Conservation (phyloP, 2,329 filamentous ascomycete genomes). For the Aspergillus proliferans region DNA sequence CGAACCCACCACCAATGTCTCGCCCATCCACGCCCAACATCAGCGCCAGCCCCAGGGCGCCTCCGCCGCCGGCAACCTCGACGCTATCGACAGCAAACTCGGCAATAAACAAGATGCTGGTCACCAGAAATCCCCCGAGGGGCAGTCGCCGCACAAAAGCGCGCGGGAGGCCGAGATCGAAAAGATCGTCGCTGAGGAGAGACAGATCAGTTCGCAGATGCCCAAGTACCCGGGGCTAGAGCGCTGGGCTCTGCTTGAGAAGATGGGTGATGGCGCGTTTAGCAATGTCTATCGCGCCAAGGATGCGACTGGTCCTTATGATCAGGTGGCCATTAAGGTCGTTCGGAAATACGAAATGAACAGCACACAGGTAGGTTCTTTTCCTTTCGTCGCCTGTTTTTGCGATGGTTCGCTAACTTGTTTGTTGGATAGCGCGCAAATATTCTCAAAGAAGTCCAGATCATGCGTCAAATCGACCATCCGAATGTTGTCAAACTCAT, state of each 20-base stretch:
- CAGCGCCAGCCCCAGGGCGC: constrained; percentile 47
- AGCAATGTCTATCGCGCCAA: constrained; percentile 93
- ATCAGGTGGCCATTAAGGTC: constrained; percentile 94
- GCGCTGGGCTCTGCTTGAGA: constrained; percentile 79
- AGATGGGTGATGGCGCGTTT: constrained; percentile 99
- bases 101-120: constrained; percentile 61
- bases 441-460: constrained; percentile 96
- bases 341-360: constrained; percentile 99
- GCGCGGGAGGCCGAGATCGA: constrained; percentile 62
- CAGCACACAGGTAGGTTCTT: constrained; percentile 79
- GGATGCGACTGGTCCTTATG: constrained; percentile 64
- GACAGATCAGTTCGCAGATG: constrained; percentile 75
- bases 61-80: constrained; percentile 54
- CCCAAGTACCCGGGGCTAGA: constrained; percentile 80
- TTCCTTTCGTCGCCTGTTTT: constrained; percentile 42
- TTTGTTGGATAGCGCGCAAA: constrained; percentile 68
- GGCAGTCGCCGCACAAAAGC: constrained; percentile 56
- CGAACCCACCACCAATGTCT: constrained; percentile 58
- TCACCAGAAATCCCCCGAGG: constrained; percentile 51
- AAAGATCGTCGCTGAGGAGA: constrained; percentile 85
- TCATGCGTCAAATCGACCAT: constrained; percentile 95
- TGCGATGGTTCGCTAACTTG: constrained; percentile 11
- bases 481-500: constrained; percentile 92
- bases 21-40: constrained; percentile 59
- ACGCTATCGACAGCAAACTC: constrained; percentile 54